Percentiles rank a stretch among this genome's conserved stretches.
Conservation (phyloP, 2,329 filamentous ascomycete genomes). For the Trichoderma sp. region DNA sequence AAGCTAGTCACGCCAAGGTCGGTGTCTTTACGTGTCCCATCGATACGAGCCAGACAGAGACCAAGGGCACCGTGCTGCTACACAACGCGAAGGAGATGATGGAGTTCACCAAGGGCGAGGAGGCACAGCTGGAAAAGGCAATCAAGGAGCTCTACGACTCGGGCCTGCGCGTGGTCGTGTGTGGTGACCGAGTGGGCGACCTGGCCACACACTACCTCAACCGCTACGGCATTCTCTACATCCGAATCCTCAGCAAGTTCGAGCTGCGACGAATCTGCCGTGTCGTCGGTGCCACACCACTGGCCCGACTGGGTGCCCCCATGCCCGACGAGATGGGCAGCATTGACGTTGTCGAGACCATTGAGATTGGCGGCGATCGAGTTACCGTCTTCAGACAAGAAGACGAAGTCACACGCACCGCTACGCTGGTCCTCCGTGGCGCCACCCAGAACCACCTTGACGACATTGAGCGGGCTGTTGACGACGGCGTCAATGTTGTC, state of each 20-base stretch:
- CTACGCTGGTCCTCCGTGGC: slow-evolving; percentile 89
- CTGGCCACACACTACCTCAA: slow-evolving; percentile 97
- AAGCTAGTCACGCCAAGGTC: slow-evolving; percentile 89
- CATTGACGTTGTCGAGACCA: slow-evolving; percentile 91
- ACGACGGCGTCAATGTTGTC: slow-evolving; percentile 97
- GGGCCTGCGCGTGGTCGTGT: slow-evolving; percentile 85
- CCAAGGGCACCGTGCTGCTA: slow-evolving; percentile 93
- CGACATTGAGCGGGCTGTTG: slow-evolving; percentile 92
- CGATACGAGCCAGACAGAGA: slow-evolving; percentile 94
- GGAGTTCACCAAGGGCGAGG: slow-evolving; percentile 96
- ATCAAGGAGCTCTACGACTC: slow-evolving; percentile 97
- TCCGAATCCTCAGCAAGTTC: slow-evolving; percentile 98
- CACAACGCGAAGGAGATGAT: slow-evolving; percentile 99
- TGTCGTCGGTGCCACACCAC: slow-evolving; percentile 92
- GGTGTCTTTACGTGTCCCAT: slow-evolving; percentile 95
- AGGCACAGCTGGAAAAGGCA: slow-evolving; percentile 80
- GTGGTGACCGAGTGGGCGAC: slow-evolving; percentile 91
- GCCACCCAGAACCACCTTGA: slow-evolving; percentile 98
- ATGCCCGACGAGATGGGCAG: slow-evolving; percentile 99
- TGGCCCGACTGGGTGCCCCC: slow-evolving; percentile 89
- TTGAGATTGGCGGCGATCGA: slow-evolving; percentile 95
- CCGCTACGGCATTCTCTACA: slow-evolving; percentile 90
- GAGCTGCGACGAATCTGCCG: slow-evolving; percentile 92
- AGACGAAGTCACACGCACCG: slow-evolving; percentile 84
- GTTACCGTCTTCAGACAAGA: slow-evolving; percentile 99